Conservation (phyloP, 2,329 filamentous ascomycete species). For the Botrytis paeoniae region DNA sequence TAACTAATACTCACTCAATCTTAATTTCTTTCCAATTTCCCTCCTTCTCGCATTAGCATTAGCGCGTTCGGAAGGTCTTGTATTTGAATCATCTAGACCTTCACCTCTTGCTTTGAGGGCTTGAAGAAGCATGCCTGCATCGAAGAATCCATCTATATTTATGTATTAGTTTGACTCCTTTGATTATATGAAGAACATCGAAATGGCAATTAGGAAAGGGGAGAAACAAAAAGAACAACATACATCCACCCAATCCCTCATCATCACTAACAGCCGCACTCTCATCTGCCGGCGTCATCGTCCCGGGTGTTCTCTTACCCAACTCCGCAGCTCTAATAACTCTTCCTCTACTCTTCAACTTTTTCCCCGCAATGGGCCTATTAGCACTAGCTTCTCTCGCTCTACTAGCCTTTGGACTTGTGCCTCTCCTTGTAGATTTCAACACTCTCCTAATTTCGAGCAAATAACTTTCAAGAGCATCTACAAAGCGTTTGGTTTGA, state of each 20-base stretch:
- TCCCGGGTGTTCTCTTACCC: slow-evolving; percentile 44
- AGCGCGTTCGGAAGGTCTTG: slow-evolving; percentile 57
- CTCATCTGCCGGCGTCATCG: slow-evolving; percentile 63
- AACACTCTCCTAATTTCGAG: slow-evolving; percentile 85
- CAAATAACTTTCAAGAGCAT: slow-evolving; percentile 85
- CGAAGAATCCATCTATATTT: slow-evolving; percentile 85
- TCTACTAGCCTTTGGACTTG: slow-evolving; percentile 49
- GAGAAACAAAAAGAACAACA: slow-evolving; percentile 44
- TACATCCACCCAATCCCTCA: slow-evolving; percentile 90
- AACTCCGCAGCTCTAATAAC: slow-evolving; percentile 59
- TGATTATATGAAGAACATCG: background rate
- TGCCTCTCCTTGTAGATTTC: slow-evolving; percentile 60
- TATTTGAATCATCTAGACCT: slow-evolving; percentile 45
- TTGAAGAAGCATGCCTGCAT: slow-evolving; percentile 90
- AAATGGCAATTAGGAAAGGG: background rate
- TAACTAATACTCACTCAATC: slow-evolving; percentile 66
- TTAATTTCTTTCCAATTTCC: slow-evolving; percentile 72
- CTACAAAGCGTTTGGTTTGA: slow-evolving; percentile 86
- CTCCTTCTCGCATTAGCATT: slow-evolving; percentile 57
- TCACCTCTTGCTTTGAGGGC: slow-evolving; percentile 73
- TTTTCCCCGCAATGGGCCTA: slow-evolving; percentile 37
- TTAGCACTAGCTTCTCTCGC: slow-evolving; percentile 56
- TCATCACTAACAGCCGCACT: slow-evolving; percentile 74
- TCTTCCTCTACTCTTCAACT: slow-evolving; percentile 69
- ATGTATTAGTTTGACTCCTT: background rate